Base-by-base conservation (phyloP, 441 rosid species). In the Jatropha podagrica region DNA sequence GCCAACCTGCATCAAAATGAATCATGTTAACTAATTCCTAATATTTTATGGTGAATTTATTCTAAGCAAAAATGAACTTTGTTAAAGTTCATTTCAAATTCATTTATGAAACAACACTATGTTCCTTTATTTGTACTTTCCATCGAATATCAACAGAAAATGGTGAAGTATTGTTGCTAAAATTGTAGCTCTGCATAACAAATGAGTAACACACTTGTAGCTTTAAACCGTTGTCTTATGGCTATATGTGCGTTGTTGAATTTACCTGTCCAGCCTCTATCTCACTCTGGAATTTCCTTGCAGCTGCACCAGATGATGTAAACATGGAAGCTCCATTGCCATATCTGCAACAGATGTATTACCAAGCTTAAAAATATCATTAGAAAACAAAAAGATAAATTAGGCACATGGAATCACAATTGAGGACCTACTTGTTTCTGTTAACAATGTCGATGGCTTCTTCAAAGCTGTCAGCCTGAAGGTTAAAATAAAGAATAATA, bases 281-380 rank as follows among this genome's bases (percentile, higher is more conserved):
- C 71, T 92, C 98, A 65, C 86, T 86, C 81, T 92, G 98, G 80
- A 94, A 92, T 85, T 91, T 94, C 83, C 97, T 90, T 0, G 98
- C 98, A 42, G 94, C 94, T 65, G 82, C 87, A 17, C 97, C 97
- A 7, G 96, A 94, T 72, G 96, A 37, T 6, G 98, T 94, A 85
- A 92, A 94, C 61, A 94, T 83, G 23, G 97, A 83, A 79, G 96
- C 97, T 82, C 98, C 98, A 68, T 92, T 94, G 11, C 97, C 95
- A 56, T 91, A 94, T 76, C 98, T 95, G 86, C 78, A 71, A 48
- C 58, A 70, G 7, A 54, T 46, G 42, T 2, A 64, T 69, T 71
- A 60, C 18, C 55, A 27, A 23, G 58, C 3, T 55, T 65, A 38
- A 69, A 72, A 26, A 66, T 37, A 72, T 18, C 8, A 14, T 55